Conservation (phyloP, 2,329 filamentous ascomycete genomes). For the Penicillium sp. region DNA sequence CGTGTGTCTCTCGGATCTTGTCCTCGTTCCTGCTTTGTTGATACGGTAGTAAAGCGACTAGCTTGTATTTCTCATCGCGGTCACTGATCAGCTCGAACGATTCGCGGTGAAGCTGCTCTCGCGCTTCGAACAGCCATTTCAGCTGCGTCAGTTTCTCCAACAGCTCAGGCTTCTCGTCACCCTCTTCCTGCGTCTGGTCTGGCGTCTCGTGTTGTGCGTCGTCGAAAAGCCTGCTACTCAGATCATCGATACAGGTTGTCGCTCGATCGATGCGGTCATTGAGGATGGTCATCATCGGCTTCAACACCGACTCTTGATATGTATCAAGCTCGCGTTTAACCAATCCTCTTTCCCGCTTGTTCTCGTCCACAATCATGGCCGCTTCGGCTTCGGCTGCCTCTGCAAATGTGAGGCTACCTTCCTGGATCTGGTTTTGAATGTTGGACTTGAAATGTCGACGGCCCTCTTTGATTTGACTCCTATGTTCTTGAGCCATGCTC, state of each 20-base stretch:
- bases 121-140: slow-evolving; percentile 94
- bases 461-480: slow-evolving; percentile 55
- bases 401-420: slow-evolving; percentile 75
- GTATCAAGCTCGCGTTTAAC: slow-evolving; percentile 78
- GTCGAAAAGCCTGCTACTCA: slow-evolving; percentile 69
- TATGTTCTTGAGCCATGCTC: slow-evolving; percentile 53
- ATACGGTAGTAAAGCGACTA: slow-evolving; percentile 81
- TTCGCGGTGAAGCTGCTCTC: slow-evolving; percentile 82
- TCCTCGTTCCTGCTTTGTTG: slow-evolving; percentile 68
- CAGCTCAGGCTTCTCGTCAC: slow-evolving; percentile 89
- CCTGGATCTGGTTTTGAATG: slow-evolving; percentile 73
- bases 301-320: slow-evolving; percentile 80
- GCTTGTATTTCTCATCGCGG: slow-evolving; percentile 81
- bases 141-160: slow-evolving; percentile 90
- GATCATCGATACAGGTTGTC: slow-evolving; percentile 70
- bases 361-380: slow-evolving; percentile 69
- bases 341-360: slow-evolving; percentile 66
- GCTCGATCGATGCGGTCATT: slow-evolving; percentile 71
- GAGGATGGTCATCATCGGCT: slow-evolving; percentile 77
- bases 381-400: slow-evolving; percentile 80
- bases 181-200: slow-evolving; percentile 88
- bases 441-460: slow-evolving; percentile 67
- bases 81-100: slow-evolving; percentile 81
- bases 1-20: slow-evolving; percentile 73
- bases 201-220: slow-evolving; percentile 68